Base-by-base conservation (phyloP, 2,329 filamentous ascomycete species). In the Ceratocystis cacaofunesta region DNA sequence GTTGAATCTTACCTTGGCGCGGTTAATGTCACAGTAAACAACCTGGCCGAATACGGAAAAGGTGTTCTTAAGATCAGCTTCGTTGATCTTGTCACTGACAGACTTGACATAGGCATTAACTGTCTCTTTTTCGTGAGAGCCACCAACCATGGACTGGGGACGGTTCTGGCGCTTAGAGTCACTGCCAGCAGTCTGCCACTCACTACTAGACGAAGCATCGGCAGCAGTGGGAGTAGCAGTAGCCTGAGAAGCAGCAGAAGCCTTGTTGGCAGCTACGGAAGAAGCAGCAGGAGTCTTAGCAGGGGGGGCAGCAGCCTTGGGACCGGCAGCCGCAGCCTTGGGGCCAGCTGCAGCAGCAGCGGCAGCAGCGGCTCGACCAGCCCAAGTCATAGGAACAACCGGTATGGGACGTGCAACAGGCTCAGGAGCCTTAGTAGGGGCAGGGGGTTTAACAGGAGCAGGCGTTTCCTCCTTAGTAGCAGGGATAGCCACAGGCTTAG, bases 41-140 rank as follows among this genome's bases (percentile, higher is more conserved):
- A 92, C 75, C 72, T 87, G 82, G 69, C 89, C 87, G 70, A 86
- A 91, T 70, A 85, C 84, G 70, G 85, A 80, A 63, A 99, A 79
- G 64, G 84, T 82, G 64, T 81, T 80, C 75, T 82, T 87, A 67
- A 99, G 80, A 60, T 90, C 84, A 50, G 85, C 83, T 15, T 85
- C 82, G 73, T 89, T 83, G 63, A 99, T 86, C 77, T 91, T 92
- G 43, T 95, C 91, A 62, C 86, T 92, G 62, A 97, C 92, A 71
- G 92, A 95, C 80, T 96, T 96, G 76, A 99, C 90, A 76, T 96
- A 97, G 22, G 88, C 94, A 70, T 91, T 83, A 64, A 86, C 86
- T 68, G 84, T 84, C 69, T 92, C 87, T 72, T 90, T 88, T 72
- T 92, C 88, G 60, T 78, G 73, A n/a, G 78, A 75, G 30, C 80